These are phyloP conservation scores for Warburgia ugandensis DNA, from an alignment of 164 flowering plant species.

Conservation along the genomic window DNA sequence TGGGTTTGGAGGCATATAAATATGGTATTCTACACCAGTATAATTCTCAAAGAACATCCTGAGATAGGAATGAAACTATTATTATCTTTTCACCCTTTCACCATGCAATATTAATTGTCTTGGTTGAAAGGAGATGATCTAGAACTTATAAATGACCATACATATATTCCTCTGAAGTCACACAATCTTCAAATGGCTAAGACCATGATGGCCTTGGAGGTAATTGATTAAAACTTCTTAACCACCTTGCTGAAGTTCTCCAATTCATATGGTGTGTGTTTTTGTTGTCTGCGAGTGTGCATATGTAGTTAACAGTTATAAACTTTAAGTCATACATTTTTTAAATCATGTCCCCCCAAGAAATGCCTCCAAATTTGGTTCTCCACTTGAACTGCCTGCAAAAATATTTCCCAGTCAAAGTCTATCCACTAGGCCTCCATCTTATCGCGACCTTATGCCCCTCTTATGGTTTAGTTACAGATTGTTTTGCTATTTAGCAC, in stretches of 20 bases:
- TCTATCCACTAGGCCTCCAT: too few species aligned
- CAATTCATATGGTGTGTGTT: too few species aligned
- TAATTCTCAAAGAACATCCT: neutral
- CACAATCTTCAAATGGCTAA: conserved; percentile 79
- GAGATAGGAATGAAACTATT: neutral
- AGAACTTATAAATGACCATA: conserved; percentile 57
- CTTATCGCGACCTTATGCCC: too few species aligned
- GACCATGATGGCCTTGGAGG: conserved; percentile 79
- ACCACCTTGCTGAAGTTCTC: neutral
- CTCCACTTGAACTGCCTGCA: too few species aligned
- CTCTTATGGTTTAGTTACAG: too few species aligned
- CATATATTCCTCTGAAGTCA: conserved; percentile 57
- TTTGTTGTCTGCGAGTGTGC: too few species aligned
- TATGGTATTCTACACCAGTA: conserved; percentile 40
- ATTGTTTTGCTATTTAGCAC: too few species aligned
- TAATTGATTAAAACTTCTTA: conserved; percentile 6
- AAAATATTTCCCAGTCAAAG: too few species aligned
- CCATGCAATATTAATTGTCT: conserved; percentile 96
- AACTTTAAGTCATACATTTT: neutral
- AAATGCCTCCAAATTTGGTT: neutral
- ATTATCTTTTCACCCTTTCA: conserved; percentile 17
- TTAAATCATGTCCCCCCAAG: neutral
- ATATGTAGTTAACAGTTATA: too few species aligned
- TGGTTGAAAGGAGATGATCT: conserved; percentile 77
- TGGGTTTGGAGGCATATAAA: conserved; percentile 96